These are phyloP conservation scores for Scedosporium boydii DNA, from an alignment of 2,329 filamentous ascomycete species.

Conservation along the genomic window DNA sequence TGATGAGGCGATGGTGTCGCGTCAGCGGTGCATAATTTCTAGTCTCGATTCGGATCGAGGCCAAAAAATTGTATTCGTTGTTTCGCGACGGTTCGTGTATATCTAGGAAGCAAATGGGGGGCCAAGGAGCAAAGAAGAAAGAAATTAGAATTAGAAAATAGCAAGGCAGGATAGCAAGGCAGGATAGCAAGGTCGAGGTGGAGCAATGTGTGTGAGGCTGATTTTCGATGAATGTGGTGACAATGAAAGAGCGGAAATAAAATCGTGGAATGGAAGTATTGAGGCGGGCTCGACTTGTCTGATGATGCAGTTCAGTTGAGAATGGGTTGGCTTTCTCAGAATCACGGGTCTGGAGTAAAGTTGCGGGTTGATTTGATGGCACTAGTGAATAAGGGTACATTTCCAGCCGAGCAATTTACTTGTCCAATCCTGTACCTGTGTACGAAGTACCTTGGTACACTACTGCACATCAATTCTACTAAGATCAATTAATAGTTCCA, in stretches of 20 bases:
- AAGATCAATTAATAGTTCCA: neutral
- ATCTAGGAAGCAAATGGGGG: neutral
- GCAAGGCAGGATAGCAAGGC: neutral
- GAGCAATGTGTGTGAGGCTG: neutral
- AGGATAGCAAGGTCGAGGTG: neutral
- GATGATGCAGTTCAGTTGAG: neutral
- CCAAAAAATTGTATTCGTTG: neutral
- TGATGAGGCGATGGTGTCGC: neutral
- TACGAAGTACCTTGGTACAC: too few species aligned
- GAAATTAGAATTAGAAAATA: neutral
- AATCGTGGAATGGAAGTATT: neutral
- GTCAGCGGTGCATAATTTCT: neutral
- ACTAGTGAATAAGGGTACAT: neutral
- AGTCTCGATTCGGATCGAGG: neutral
- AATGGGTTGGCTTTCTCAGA: neutral
- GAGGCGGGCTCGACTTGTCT: too few species aligned
- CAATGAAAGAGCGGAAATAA: neutral
- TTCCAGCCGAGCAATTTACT: neutral
- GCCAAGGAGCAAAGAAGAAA: neutral
- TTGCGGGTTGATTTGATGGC: neutral
- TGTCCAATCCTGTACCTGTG: neutral
- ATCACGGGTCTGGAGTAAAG: neutral
- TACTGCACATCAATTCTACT: neutral
- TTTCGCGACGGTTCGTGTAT: neutral
- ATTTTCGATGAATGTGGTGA: neutral